Conservation (phyloP, 352 stramenopile genomes). For the Pythium pyrilobum region DNA sequence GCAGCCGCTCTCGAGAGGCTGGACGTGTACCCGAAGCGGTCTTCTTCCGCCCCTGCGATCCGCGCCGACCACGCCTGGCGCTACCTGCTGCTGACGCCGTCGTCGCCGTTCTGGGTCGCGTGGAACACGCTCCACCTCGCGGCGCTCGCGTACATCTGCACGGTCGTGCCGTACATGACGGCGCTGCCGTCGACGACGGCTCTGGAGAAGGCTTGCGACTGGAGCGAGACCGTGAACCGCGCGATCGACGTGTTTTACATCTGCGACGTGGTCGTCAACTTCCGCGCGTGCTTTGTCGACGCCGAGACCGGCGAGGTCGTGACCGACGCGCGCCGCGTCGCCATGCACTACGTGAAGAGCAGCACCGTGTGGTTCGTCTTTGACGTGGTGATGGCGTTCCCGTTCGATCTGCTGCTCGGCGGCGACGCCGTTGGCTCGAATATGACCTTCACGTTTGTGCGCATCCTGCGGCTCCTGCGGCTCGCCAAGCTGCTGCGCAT, state of each 20-base stretch:
- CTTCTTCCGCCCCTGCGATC: background rate
- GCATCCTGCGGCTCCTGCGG: constrained; percentile 10
- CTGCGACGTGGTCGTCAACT: constrained; percentile 19
- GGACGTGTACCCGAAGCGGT: background rate
- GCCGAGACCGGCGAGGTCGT: constrained; percentile 12
- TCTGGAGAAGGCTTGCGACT: background rate
- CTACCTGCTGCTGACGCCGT: constrained; percentile 4
- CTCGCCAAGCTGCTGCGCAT: constrained; percentile 18
- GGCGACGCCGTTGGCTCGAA: background rate
- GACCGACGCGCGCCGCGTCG: constrained; percentile 1
- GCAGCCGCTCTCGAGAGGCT: background rate
- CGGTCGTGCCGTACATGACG: constrained; percentile 15
- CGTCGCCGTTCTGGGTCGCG: constrained; percentile 13
- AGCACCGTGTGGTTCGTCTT: constrained; percentile 16
- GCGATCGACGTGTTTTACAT: constrained; percentile 16
- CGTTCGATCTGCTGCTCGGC: constrained; percentile 10
- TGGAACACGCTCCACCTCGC: constrained; percentile 18
- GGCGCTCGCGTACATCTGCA: constrained; percentile 19
- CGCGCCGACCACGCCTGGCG: background rate
- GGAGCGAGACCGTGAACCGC: constrained; percentile 12
- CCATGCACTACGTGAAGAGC: constrained; percentile 10
- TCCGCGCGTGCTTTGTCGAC: constrained; percentile 17
- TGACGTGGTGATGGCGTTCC: constrained; percentile 16
- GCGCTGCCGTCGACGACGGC: background rate
- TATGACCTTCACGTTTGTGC: constrained; percentile 18